Base-by-base conservation (phyloP, 2,329 filamentous ascomycete genomes). In the Botryotinia globosa region DNA sequence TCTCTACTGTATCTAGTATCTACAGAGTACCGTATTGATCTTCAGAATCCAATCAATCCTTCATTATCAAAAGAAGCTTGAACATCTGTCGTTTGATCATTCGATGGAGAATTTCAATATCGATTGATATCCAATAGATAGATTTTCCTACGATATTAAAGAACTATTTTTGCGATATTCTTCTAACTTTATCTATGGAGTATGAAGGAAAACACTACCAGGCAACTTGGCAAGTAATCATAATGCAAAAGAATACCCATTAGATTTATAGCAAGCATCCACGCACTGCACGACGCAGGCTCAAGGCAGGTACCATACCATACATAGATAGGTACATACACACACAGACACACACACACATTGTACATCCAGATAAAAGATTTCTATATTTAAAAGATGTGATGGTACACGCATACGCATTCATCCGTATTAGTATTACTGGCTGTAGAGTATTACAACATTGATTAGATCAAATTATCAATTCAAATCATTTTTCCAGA, bases 301-400 rank as follows among this genome's bases (percentile, higher is more conserved):
- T 37, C 8, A 14, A 61, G 32, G 58, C 58, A 61, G 58, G 58
- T 61, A 61, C 39, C 63, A 65, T 61, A 61, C 39, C 63, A 65
- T 65, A 45, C 20, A 44, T 45, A 44, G 16, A 22, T 44, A n/a
- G 7, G 8, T 42, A 64, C 62, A 25, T 29, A 63, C 32, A 20
- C 18, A 22, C 22, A 37, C 25, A n/a, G n/a, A 34, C 34, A 25
- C 25, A 39, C 25, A 34, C 34, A 39, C 22, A 39, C 34, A 37
- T 58, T 3, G 0, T 18, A 9, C 29, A 58, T 58, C 22, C 18
- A 34, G 62, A 45, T 4, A 32, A 42, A 29, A 39, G 48, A 39
- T 44, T 44, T 63, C 61, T 63, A 63, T 63, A 63, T 44, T 42
- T 63, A 63, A 63, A 63, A 63, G 56, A 44, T 63, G 32, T 63